These are phyloP conservation scores for Botrytis hyacinthi DNA, from an alignment of 2,329 filamentous ascomycete genomes.

Conservation along the genomic window DNA sequence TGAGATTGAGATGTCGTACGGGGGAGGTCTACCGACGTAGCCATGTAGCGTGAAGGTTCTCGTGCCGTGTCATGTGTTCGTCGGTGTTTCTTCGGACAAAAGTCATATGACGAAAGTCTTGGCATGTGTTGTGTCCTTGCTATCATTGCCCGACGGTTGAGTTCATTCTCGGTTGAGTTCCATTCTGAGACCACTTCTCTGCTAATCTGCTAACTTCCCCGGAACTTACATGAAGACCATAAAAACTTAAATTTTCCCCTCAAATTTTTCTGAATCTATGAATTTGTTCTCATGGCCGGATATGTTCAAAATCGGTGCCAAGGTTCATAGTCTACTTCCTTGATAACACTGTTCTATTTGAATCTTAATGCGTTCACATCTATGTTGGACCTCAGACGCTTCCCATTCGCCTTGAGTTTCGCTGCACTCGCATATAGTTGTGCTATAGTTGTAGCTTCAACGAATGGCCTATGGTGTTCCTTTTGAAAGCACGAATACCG, in stretches of 20 bases:
- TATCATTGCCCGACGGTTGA: background rate
- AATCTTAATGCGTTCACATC: background rate
- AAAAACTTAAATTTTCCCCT: background rate
- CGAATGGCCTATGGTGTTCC: background rate
- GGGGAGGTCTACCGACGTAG: background rate
- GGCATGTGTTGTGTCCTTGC: background rate
- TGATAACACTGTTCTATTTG: background rate
- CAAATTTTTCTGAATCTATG: background rate
- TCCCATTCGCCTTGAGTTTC: background rate
- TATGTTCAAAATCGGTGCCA: background rate
- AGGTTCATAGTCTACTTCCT: background rate
- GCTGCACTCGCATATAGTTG: background rate
- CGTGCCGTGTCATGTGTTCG: background rate
- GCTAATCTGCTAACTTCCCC: background rate
- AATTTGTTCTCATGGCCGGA: background rate
- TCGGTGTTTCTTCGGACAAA: background rate
- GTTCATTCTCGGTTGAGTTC: background rate
- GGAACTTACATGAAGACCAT: background rate
- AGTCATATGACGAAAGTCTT: background rate
- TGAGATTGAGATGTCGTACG: background rate
- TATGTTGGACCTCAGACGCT: background rate
- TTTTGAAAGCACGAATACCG: background rate
- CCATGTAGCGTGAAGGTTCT: background rate
- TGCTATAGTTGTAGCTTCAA: background rate
- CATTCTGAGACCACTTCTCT: background rate